Conservation (phyloP, 1,284 basidiomycete species). For the Athelia sp. region DNA sequence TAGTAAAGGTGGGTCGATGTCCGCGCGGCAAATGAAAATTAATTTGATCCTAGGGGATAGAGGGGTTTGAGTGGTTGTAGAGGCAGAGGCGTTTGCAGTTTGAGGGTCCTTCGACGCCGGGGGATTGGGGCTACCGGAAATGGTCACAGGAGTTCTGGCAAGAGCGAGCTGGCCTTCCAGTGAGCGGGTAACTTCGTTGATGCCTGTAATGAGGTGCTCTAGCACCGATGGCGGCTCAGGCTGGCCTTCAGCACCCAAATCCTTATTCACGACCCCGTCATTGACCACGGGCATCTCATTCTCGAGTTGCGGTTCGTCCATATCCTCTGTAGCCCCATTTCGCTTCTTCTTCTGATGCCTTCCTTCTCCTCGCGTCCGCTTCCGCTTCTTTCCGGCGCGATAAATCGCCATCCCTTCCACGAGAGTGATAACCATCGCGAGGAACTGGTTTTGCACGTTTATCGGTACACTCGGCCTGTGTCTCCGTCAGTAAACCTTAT, state of each 20-base stretch:
- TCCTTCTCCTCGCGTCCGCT: slow-evolving; percentile 23
- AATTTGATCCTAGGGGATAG: slow-evolving; percentile 27
- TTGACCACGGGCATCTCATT: neutral
- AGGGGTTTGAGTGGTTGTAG: slow-evolving; percentile 6
- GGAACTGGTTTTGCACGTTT: slow-evolving; percentile 55
- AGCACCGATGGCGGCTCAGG: slow-evolving; percentile 36
- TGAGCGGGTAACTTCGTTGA: slow-evolving; percentile 76
- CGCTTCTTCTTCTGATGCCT: neutral
- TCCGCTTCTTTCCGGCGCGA: slow-evolving; percentile 30
- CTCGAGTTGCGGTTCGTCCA: neutral
- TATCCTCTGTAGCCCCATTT: neutral
- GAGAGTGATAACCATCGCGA: slow-evolving; percentile 43
- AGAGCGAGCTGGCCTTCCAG: slow-evolving; percentile 58
- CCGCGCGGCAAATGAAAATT: slow-evolving; percentile 67
- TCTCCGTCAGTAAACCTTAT: slow-evolving; percentile 4
- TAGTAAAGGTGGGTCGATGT: slow-evolving; percentile 67
- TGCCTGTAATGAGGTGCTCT: slow-evolving; percentile 59
- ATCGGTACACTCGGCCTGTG: slow-evolving; percentile 61
- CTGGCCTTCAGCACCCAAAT: slow-evolving; percentile 3
- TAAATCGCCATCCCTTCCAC: slow-evolving; percentile 47
- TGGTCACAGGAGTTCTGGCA: slow-evolving; percentile 22
- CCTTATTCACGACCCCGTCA: neutral
- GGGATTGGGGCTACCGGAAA: slow-evolving; percentile 13
- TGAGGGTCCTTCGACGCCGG: slow-evolving; percentile 6
- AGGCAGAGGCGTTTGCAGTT: slow-evolving; percentile 13